Conservation (phyloP, 2,329 filamentous ascomycete species). For the Fusarium palustre region DNA sequence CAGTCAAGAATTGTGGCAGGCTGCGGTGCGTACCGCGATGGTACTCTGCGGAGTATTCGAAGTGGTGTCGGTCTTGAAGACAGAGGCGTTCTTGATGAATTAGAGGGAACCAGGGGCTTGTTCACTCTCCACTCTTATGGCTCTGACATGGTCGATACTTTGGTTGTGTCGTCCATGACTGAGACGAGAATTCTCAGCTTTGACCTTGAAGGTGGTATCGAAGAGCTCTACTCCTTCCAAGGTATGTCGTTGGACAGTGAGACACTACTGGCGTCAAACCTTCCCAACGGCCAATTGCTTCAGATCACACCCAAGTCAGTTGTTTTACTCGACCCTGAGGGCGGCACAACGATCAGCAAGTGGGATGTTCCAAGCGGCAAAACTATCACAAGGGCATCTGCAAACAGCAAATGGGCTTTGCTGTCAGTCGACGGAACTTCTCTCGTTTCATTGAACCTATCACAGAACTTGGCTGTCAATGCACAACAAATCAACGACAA, state of each 20-base stretch:
- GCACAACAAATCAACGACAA: constrained; percentile 71
- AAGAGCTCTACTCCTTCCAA: constrained; percentile 83
- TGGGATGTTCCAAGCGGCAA: constrained; percentile 67
- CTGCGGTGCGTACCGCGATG: constrained; percentile 89
- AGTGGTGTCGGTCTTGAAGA: constrained; percentile 95
- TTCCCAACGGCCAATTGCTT: constrained; percentile 72
- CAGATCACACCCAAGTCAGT: constrained; percentile 79
- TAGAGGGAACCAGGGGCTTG: constrained; percentile 78
- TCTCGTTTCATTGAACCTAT: constrained; percentile 75
- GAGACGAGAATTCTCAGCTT: constrained; percentile 89
- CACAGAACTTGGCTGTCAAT: constrained; percentile 66
- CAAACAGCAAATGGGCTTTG: constrained; percentile 76
- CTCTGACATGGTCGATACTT: constrained; percentile 69
- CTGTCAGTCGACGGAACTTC: constrained; percentile 81
- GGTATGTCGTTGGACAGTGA: constrained; percentile 76
- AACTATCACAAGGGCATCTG: constrained; percentile 81
- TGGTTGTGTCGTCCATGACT: constrained; percentile 83
- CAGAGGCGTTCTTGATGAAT: constrained; percentile 81
- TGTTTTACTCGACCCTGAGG: constrained; percentile 71
- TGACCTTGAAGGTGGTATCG: constrained; percentile 78
- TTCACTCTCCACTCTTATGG: constrained; percentile 72
- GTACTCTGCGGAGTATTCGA: constrained; percentile 87
- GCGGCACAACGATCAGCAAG: constrained; percentile 63
- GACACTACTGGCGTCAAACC: constrained; percentile 77
- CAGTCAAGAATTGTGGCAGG: constrained; percentile 94